Evolutionary conservation across 441 rosid genomes (phyloP).

Genomic region (Isatis lusitanica): DNA sequence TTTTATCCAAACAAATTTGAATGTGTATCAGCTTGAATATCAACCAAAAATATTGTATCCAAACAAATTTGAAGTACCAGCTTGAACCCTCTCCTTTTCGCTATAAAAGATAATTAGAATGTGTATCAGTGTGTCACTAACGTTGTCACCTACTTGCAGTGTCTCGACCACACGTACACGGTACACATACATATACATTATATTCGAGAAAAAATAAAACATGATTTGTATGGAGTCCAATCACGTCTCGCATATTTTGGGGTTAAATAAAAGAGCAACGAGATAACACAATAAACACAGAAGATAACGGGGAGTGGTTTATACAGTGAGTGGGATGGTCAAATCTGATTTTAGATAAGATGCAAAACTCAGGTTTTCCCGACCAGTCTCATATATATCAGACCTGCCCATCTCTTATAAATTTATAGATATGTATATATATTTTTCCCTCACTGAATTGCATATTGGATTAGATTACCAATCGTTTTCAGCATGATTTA

Average conservation of each 20-base stretch:
- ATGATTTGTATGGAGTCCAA: constrained; percentile 21
- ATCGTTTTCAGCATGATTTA: too few species aligned
- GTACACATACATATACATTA: neutral
- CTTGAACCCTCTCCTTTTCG: constrained; percentile 7
- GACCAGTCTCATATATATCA: constrained; percentile 23
- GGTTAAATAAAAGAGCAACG: constrained; percentile 10
- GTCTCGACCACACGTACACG: constrained; percentile 7
- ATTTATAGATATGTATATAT: neutral
- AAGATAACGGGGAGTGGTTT: constrained; percentile 29
- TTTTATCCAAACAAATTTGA: too few species aligned
- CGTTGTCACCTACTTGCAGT: neutral
- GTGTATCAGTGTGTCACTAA: neutral
- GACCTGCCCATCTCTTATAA: constrained; percentile 27
- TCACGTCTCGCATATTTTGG: neutral
- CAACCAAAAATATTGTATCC: too few species aligned
- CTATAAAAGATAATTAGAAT: neutral
- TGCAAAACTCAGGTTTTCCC: constrained; percentile 18
- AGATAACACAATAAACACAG: constrained; percentile 11
- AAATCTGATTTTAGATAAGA: constrained; percentile 33
- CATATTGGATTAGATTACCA: too few species aligned
- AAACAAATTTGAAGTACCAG: neutral
- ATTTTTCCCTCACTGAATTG: too few species aligned
- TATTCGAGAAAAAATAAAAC: neutral
- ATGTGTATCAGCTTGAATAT: too few species aligned
- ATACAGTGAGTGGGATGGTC: constrained; percentile 31